A percentile compares a stretch with the other conserved stretches of the same genome.
These are phyloP conservation scores for Schizophyllum commune DNA, from an alignment of 1,284 basidiomycete genomes.

Conservation along the genomic window DNA sequence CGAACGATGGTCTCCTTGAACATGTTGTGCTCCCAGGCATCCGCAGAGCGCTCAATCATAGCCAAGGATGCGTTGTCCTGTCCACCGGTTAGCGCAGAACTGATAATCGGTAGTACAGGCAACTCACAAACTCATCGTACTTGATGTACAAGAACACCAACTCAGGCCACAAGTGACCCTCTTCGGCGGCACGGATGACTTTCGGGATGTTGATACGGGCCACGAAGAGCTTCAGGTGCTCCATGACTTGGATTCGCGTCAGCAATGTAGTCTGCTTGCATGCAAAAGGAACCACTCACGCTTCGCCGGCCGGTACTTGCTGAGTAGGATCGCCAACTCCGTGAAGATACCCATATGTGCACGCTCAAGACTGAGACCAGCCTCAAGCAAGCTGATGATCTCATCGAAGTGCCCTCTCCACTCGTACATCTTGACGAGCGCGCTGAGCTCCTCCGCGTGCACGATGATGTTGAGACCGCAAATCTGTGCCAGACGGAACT, in stretches of 20 bases:
- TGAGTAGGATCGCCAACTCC: constrained; percentile 90
- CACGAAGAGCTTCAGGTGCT: constrained; percentile 97
- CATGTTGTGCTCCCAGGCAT: constrained; percentile 99
- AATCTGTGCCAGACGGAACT: constrained; percentile 97
- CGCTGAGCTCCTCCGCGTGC: constrained; percentile 88
- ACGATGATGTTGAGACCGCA: constrained; percentile 95
- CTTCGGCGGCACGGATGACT: constrained; percentile 93
- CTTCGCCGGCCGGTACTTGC: constrained; percentile 95
- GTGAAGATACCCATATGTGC: constrained; percentile 96
- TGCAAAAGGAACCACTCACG: constrained; percentile 38
- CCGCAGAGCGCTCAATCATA: constrained; percentile 96
- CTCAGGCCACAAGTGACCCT: constrained; percentile 99
- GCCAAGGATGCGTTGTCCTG: constrained; percentile 93
- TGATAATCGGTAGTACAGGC: neutral
- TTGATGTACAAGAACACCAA: constrained; percentile 98
- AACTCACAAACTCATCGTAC: constrained; percentile 86
- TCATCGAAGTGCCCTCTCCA: constrained; percentile 92
- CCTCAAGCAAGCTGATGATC: constrained; percentile 86
- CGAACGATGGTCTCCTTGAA: constrained; percentile 96
- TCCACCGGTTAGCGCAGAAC: too few relatives aligned
- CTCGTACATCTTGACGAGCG: constrained; percentile 84
- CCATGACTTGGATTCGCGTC: constrained; percentile 71
- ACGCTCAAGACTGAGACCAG: constrained; percentile 90
- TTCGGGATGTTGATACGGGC: constrained; percentile 94
- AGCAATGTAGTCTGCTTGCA: constrained; percentile 1